Evolutionary conservation across 2,329 filamentous ascomycete species (phyloP), one percentile per base, ranked within the genome.

Genomic region (Pyrenochaeta sp.): DNA sequence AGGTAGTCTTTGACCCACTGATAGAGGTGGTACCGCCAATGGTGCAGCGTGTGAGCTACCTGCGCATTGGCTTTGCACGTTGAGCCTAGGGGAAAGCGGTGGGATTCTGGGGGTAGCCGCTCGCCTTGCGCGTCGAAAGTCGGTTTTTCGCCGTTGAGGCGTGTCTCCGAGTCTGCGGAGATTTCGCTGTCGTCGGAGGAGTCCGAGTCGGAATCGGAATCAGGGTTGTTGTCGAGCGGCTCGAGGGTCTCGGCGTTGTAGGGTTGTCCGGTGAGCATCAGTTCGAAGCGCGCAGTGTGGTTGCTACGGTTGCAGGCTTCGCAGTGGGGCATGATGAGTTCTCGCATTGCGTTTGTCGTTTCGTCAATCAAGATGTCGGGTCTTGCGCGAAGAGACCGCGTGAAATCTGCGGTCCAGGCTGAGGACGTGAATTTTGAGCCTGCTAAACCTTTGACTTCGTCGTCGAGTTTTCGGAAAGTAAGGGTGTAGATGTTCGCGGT

Each of bases 1-100:
- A 94, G 80, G 39, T 81, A 82, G 19, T 80, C 77, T 17, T 87
- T 76, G 0, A 92, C 85, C 80, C 82, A 88, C 52, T 86, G 79
- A 61, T 88, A 86, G n/a, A 93, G 81, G 31, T 85, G 81, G 47
- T 81, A 82, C 43, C 86, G 86, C 89, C 89, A 92, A 70, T 94
- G 89, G 4, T 84, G 79, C 3, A 93, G 77, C 1, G 79, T 80
- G 61, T 93, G 89, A 0, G 87, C 86, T 26, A 85, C 85, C 52
- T 84, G 77, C 0, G 89, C 88, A 53, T 86, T 87, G 21, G 73
- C 71, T 60, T 79, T 81, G 73, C 85, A 88, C 47, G 65, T 68
- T 4, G 48, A 55, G 21, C 67, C 67, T 2, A 70, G 51, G 1
- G 60, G 57, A 48, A 70, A 70, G 32, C 47, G 41, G 11, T 61